Base-by-base conservation (phyloP, 2,329 filamentous ascomycete species). In the Alternaria viburni region DNA sequence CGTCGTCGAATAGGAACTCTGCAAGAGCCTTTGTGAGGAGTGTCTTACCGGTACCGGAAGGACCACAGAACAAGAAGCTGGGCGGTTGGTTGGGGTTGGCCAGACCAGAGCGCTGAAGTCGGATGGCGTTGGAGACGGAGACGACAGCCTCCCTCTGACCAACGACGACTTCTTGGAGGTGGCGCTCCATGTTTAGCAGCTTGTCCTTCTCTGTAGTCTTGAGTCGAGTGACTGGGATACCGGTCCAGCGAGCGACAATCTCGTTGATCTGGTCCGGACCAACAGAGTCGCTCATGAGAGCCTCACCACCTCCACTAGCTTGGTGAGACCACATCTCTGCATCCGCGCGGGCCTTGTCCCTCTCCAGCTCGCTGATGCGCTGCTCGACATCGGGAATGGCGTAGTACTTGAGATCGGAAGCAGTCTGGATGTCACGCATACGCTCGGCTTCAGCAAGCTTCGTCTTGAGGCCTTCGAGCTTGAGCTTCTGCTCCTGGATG, bases 261-360 rank as follows among this genome's bases (percentile, higher is more conserved):
- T 98, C 95, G 79, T 99, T 98, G 86, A 99, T 99, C 80, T 99
- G 94, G 69, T 99, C 96, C 11, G 94, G 93, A 6, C 96, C 96
- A 69, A 99, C 96, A 50, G 96, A 88, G 77, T 99, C 96, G 4
- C 94, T 96, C 58, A 98, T 87, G 79, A 98, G 90, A 23, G 92
- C 78, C 60, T 88, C 88, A 57, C 89, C 82, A 10, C 69, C 70
- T 28, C 68, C 88, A 59, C 88, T 87, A 36, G 91, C 92, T 26
- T 83, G 80, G 28, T 83, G 82, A 45, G 81, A 80, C 56, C 82
- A 84, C 58, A 86, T 83, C 67, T 90, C 87, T 10, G 89, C 90
- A 78, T 98, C 96, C 3, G 92, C 91, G 51, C 87, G 88, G 15
- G 88, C 88, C 81, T 96, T 95, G 67, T 95, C 91, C 54, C 85